These are phyloP conservation scores for Coemansia aciculifera DNA, from an alignment of 192 early-diverging fungal genomes.

Conservation along the genomic window DNA sequence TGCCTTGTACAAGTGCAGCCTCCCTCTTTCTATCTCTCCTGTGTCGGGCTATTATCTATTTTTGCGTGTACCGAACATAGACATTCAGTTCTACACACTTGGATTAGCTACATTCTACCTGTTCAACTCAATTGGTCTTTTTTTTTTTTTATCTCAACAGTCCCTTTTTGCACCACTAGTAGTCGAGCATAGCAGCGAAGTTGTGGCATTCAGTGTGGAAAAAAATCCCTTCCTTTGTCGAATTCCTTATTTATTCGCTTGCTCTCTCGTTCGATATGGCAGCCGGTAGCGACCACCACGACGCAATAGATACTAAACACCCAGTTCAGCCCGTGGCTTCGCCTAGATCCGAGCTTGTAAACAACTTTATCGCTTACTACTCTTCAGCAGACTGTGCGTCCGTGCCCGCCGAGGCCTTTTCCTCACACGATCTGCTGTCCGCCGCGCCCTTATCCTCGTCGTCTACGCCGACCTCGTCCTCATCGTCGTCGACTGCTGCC, in stretches of 20 bases:
- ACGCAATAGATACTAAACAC: conserved; percentile 20
- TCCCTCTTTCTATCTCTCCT: conserved; percentile 3
- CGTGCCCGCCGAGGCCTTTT: conserved; percentile 10
- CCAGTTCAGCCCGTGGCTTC: conserved; percentile 9
- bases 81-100: neutral
- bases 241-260: neutral
- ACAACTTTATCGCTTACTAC: conserved; percentile 45
- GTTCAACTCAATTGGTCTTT: neutral
- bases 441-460: conserved; percentile 14
- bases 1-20: neutral
- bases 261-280: conserved; percentile 26
- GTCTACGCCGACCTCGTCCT: conserved; percentile 12
- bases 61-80: neutral
- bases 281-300: conserved; percentile 20
- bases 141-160: neutral
- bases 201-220: neutral
- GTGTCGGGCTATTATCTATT: neutral
- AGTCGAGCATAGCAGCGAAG: neutral
- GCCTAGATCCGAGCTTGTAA: conserved; percentile 36
- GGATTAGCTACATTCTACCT: conserved; percentile 7
- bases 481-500: conserved; percentile 15
- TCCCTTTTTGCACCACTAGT: neutral
- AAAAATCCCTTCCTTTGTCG: neutral
- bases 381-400: conserved; percentile 12
- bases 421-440: conserved; percentile 17